Evolutionary conservation across 139 green algal species (phyloP).

Genomic region (Raphidocelis subcapitata): DNA sequence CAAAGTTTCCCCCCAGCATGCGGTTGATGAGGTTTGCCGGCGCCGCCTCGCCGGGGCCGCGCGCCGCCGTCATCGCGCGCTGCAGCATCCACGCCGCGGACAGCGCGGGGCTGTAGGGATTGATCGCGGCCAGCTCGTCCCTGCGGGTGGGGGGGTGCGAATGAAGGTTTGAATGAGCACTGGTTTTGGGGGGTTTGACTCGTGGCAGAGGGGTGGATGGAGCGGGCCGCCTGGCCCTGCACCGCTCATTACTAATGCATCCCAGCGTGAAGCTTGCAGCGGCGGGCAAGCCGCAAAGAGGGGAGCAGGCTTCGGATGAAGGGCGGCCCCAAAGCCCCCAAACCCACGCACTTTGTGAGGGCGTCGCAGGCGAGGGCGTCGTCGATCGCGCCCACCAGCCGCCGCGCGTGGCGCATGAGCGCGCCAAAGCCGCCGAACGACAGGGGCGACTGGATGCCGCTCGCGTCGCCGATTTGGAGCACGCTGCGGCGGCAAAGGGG

Average conservation of each 20-base stretch:
- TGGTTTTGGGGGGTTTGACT: background rate
- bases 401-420: slow-evolving; percentile 63
- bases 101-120: slow-evolving; percentile 56
- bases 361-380: slow-evolving; percentile 47
- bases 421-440: slow-evolving; percentile 96
- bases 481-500: slow-evolving; percentile 42
- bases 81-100: slow-evolving; percentile 86
- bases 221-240: background rate
- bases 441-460: slow-evolving; percentile 92
- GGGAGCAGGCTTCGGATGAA: background rate
- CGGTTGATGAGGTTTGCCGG: slow-evolving; percentile 74
- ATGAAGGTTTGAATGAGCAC: background rate
- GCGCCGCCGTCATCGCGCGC: slow-evolving; percentile 79
- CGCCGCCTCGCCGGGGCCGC: slow-evolving; percentile 8
- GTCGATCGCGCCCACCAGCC: slow-evolving; percentile 59
- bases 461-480: slow-evolving; percentile 80
- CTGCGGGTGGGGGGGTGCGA: background rate
- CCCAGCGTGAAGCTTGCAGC: slow-evolving; percentile 5
- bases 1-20: slow-evolving; percentile 77
- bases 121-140: background rate
- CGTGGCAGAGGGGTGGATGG: background rate
- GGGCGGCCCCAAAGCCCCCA: background rate
- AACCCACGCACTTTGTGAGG: slow-evolving; percentile 3
- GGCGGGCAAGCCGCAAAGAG: background rate
- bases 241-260: background rate